These are phyloP conservation scores for Fomitopsis palustris DNA, from an alignment of 1,284 basidiomycete genomes.

Conservation along the genomic window DNA sequence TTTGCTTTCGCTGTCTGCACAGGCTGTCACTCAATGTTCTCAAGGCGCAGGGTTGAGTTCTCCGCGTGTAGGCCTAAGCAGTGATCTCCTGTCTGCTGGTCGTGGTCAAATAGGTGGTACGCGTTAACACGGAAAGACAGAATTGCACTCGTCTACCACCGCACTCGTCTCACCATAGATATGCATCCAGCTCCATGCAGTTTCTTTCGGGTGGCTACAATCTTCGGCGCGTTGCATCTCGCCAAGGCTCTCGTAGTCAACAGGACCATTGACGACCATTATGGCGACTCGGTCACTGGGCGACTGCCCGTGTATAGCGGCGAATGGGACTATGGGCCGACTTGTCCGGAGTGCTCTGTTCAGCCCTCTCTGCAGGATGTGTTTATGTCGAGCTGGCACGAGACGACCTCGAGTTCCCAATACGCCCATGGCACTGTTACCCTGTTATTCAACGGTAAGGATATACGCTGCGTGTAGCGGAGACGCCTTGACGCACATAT, in stretches of 20 bases:
- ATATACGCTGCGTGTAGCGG: background rate
- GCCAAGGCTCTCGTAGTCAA: background rate
- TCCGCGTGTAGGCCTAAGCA: too few relatives aligned
- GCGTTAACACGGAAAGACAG: too few relatives aligned
- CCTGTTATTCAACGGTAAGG: conserved; percentile 1
- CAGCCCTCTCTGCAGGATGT: background rate
- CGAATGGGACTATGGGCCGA: background rate
- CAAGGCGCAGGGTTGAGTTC: too few relatives aligned
- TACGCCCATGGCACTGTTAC: background rate
- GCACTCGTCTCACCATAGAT: too few relatives aligned
- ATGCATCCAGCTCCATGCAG: background rate
- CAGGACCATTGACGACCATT: background rate
- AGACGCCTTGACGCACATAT: background rate
- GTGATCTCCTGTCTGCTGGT: too few relatives aligned
- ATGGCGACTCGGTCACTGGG: conserved; percentile 5
- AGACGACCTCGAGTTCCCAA: background rate
- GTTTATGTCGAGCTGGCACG: background rate
- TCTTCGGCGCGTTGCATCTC: background rate
- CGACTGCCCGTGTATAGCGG: background rate
- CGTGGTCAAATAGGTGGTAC: too few relatives aligned
- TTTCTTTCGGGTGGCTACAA: background rate
- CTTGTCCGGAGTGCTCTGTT: background rate
- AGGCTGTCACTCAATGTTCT: too few relatives aligned
- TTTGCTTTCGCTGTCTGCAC: too few relatives aligned
- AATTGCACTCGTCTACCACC: too few relatives aligned